Evolutionary conservation across 805 yeast genomes (phyloP), one percentile per base, ranked within the genome.

Genomic region (Starmerella gropengiesseri): DNA sequence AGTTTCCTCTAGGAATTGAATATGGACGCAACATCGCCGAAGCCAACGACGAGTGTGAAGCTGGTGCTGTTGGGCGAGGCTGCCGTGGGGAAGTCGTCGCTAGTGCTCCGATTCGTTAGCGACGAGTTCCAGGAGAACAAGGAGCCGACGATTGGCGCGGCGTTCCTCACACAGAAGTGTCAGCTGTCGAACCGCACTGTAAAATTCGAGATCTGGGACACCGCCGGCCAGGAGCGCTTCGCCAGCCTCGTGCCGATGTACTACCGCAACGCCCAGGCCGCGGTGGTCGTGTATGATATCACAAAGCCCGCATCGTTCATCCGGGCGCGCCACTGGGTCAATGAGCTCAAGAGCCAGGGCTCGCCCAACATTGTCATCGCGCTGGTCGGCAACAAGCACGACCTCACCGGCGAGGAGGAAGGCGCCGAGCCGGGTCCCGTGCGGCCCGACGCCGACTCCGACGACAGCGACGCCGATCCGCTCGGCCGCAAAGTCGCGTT

Each of bases 71-170:
- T 89, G 35, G 98, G 98, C 22, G 98, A 89, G 60, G 96, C 96
- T 1, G 98, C 98, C 0, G 98, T 89, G 14, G 98, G 98, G 41
- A 89, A 89, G 60, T 84, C 95, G 4, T 84, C 95, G 5, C 70
- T 89, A 25, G 97, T 89, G 27, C 70, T 89, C 52, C 72, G 97
- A 52, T 89, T 89, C 63, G 97, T 89, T 32, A 78, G 86, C 50
- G 85, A 89, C 62, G 96, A 89, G 58, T 89, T 89, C 64, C 95
- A 91, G 61, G 97, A 87, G 61, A 87, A 89, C 63, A 87, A 89
- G 60, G 97, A 89, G 57, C 96, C 96, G 18, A 89, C 98, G 2
- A 89, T 89, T 54, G 98, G 98, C 13, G 98, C 98, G 5, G 97
- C 97, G 3, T 89, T 89, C 59, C 67, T 89, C 44, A 89, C 98